These are phyloP conservation scores for Hydnum rufescens DNA, from an alignment of 768 basidiomycete genomes.

Conservation along the genomic window DNA sequence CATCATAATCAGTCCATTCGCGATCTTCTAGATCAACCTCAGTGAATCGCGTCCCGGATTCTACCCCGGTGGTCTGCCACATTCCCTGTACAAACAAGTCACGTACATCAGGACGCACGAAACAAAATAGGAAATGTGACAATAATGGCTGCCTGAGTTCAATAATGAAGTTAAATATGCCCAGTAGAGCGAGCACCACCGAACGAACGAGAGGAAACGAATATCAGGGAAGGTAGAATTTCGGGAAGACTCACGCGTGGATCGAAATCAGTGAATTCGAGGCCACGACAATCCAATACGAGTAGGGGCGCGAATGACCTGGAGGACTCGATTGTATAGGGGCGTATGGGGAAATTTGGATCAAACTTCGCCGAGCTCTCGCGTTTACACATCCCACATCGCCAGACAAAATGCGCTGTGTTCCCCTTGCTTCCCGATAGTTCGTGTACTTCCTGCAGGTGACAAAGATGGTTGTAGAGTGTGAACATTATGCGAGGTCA, in stretches of 20 bases:
- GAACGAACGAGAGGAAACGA: too few relatives aligned
- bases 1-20: conserved; percentile 82
- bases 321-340: conserved; percentile 42
- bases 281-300: conserved; percentile 64
- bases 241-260: conserved; percentile 30
- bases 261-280: conserved; percentile 66
- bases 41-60: conserved; percentile 33
- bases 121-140: too few relatives aligned
- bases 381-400: conserved; percentile 40
- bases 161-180: too few relatives aligned
- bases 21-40: conserved; percentile 47
- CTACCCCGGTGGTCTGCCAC: conserved; percentile 56
- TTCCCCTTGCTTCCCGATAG: conserved; percentile 46
- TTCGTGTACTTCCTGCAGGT: conserved; percentile 38
- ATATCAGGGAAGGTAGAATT: background rate
- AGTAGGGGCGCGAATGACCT: conserved; percentile 45
- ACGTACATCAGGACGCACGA: background rate
- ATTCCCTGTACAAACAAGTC: conserved; percentile 29
- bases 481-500: background rate
- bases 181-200: too few relatives aligned
- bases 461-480: background rate
- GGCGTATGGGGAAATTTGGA: conserved; percentile 18
- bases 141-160: background rate
- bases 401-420: conserved; percentile 68
- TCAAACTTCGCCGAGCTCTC: conserved; percentile 73